Evolutionary conservation across 2,329 filamentous ascomycete species (phyloP), one percentile per base, ranked within the genome.

Genomic region (Orbilia oligospora): DNA sequence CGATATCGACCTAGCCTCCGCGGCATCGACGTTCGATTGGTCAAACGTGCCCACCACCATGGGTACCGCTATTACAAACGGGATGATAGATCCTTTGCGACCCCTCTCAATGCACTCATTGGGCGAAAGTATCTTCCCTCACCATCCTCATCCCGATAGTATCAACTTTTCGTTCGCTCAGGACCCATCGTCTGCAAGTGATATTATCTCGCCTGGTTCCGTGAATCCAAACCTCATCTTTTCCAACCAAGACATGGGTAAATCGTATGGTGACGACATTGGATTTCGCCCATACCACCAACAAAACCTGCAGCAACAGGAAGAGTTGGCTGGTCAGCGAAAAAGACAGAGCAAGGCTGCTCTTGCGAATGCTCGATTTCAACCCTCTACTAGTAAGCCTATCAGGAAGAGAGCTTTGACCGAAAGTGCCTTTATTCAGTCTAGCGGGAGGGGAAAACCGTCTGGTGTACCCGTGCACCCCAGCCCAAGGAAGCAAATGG

Each of bases 201-300:
- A 73, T 55, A 64, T 69, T n/a, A 73, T 73, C 8, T 79, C 76
- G 4, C 76, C 76, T 3, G 27, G 64, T 24, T 72, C 76, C 5
- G 69, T 79, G 16, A 73, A 79, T 36, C 76, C 76, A n/a, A 72
- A 72, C 36, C 64, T 79, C 63, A 68, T 79, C 18, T 79, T 79
- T 51, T 51, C 53, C 36, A 64, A 64, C 46, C 63, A 70, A 10
- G 27, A 63, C 30, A 33, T 72, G 8, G 73, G 53, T 20, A 64
- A 49, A 51, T 65, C 55, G 3, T 79, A 69, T 55, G 64, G 64
- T 38, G 69, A 66, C 22, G 61, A 56, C 24, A 12, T 65, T 12
- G 70, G 30, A 12, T 79, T 69, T 38, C 70, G 67, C 14, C 76
- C 76, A 1, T 79, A 79, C 33, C 68, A 73, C 24, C 76, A 79